Percentiles rank a stretch among this genome's conserved stretches.
Evolutionary conservation across 2,329 filamentous ascomycete species (phyloP).

Genomic region (Fusarium sp.): DNA sequence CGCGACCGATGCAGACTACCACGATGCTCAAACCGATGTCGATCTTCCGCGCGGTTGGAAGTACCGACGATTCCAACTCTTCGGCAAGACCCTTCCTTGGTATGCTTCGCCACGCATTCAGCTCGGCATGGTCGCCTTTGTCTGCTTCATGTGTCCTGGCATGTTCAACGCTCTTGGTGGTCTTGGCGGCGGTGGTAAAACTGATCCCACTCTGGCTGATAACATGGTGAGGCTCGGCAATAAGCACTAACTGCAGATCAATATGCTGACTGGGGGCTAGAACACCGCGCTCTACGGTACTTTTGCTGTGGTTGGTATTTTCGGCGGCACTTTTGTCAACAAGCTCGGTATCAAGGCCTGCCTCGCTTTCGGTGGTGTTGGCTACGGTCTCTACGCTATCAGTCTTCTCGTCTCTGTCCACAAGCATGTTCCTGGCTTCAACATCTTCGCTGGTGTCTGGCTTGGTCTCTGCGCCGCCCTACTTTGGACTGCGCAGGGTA

Average conservation of each 20-base stretch:
- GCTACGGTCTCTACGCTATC: constrained; percentile 77
- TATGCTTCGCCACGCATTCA: constrained; percentile 80
- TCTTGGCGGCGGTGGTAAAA: constrained; percentile 68
- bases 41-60: constrained; percentile 41
- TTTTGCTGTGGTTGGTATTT: constrained; percentile 74
- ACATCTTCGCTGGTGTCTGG: constrained; percentile 78
- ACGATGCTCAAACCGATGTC: constrained; percentile 7
- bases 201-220: constrained; percentile 61
- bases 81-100: constrained; percentile 56
- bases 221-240: constrained; percentile 42
- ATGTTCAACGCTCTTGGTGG: constrained; percentile 78
- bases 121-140: constrained; percentile 71
- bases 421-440: constrained; percentile 56
- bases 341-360: constrained; percentile 75
- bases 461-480: constrained; percentile 83
- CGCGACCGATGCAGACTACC: constrained; percentile 25
- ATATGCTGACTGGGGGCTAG: constrained; percentile 6
- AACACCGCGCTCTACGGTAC: constrained; percentile 75
- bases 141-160: constrained; percentile 73
- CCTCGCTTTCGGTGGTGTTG: constrained; percentile 77
- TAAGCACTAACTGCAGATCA: not conserved
- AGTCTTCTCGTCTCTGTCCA: constrained; percentile 78
- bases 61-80: constrained; percentile 37
- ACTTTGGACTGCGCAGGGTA: constrained; percentile 85
- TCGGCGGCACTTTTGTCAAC: constrained; percentile 82